Evolutionary conservation across 2,329 filamentous ascomycete genomes (phyloP).

Genomic region (Penicillium expansum): DNA sequence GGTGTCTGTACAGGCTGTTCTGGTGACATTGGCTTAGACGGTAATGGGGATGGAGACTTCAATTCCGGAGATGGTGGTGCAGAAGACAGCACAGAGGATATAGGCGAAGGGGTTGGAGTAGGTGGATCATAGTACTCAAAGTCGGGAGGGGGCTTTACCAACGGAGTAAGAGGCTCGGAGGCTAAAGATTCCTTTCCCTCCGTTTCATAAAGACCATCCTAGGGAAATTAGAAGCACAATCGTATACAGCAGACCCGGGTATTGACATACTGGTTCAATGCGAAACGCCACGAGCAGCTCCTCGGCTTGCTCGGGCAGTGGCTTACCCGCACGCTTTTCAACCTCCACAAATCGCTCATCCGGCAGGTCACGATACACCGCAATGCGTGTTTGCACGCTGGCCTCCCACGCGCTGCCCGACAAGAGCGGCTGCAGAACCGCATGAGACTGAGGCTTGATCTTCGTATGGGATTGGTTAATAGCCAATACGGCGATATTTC

Average conservation of each 20-base stretch:
- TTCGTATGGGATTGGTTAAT: constrained; percentile 81
- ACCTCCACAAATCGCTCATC: constrained; percentile 57
- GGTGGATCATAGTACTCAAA: constrained; percentile 10
- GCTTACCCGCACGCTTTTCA: constrained; percentile 62
- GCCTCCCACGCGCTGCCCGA: constrained; percentile 77
- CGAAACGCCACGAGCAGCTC: constrained; percentile 40
- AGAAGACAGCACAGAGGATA: constrained; percentile 7
- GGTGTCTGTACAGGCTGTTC: constrained; percentile 9
- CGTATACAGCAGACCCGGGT: background rate
- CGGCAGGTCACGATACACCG: constrained; percentile 75
- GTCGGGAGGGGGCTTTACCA: background rate
- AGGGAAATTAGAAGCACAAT: background rate
- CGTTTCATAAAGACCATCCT: constrained; percentile 17
- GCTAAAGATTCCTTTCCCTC: background rate
- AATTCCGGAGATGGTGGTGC: background rate
- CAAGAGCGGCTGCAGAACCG: constrained; percentile 71
- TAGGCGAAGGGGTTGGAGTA: constrained; percentile 5
- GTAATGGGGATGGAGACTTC: background rate
- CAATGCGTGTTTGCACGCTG: constrained; percentile 68
- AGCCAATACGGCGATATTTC: constrained; percentile 69
- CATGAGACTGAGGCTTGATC: constrained; percentile 63
- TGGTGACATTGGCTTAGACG: background rate
- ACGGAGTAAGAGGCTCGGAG: background rate
- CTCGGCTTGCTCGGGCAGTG: constrained; percentile 22
- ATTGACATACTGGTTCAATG: constrained; percentile 36